Conservation (phyloP, 495 filamentous ascomycete species). For the Neurospora africana region DNA sequence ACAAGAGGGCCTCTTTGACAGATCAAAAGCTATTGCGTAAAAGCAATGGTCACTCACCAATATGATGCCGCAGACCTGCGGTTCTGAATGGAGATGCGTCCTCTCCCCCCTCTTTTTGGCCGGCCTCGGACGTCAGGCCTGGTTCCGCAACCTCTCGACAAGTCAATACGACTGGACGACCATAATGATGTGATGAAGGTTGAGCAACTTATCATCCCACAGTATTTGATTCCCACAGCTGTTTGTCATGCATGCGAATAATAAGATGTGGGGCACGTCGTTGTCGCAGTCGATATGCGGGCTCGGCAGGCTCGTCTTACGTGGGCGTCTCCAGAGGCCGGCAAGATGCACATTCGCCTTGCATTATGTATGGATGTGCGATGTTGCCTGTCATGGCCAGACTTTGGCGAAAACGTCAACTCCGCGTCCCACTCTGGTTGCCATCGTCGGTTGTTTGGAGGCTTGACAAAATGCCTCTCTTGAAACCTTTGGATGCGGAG, state of each 20-base stretch:
- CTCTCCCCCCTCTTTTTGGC: background rate
- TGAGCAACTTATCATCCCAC: background rate
- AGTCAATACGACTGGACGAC: background rate
- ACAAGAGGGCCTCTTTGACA: background rate
- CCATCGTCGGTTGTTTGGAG: background rate
- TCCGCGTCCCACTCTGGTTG: background rate
- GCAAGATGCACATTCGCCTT: background rate
- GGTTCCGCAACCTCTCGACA: background rate
- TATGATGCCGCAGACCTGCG: background rate
- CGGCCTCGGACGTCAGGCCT: background rate
- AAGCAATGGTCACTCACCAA: background rate
- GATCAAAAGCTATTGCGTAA: background rate
- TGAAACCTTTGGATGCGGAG: background rate
- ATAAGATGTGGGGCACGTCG: background rate
- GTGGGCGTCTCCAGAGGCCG: background rate
- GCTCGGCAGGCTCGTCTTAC: background rate
- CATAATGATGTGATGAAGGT: background rate
- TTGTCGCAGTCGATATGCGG: background rate
- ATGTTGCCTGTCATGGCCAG: background rate
- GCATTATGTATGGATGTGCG: background rate
- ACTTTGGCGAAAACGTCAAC: background rate
- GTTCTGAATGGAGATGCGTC: background rate
- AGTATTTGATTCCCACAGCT: background rate
- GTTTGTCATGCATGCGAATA: background rate
- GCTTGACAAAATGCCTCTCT: background rate